These are phyloP conservation scores for Penicillium polonicum DNA, from an alignment of 2,329 filamentous ascomycete genomes.

Conservation along the genomic window DNA sequence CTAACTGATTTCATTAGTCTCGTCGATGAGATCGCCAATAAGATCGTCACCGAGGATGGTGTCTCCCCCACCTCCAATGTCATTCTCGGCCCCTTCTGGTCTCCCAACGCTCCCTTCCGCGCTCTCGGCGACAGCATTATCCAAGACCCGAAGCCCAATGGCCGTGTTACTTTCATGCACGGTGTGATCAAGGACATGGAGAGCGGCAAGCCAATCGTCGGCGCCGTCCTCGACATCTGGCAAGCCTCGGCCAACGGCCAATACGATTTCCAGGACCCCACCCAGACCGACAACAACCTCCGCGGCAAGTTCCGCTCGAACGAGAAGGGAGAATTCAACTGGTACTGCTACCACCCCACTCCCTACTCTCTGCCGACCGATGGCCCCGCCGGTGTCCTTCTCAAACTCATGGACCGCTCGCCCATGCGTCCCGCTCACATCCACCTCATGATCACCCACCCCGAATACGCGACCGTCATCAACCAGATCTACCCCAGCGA, in stretches of 20 bases:
- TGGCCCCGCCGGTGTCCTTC: conserved; percentile 55
- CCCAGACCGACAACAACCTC: conserved; percentile 71
- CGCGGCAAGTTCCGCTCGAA: conserved; percentile 73
- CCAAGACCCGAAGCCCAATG: conserved; percentile 57
- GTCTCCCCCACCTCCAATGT: conserved; percentile 69
- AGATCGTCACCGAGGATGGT: conserved; percentile 59
- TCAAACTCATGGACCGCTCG: conserved; percentile 56
- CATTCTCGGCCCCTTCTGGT: conserved; percentile 78
- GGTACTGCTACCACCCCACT: conserved; percentile 74
- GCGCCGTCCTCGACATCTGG: conserved; percentile 75
- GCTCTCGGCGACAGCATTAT: conserved; percentile 66
- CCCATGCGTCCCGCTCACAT: conserved; percentile 63
- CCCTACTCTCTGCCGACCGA: conserved; percentile 70
- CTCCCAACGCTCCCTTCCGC: conserved; percentile 70
- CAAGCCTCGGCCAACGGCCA: conserved; percentile 72
- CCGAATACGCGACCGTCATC: conserved; percentile 57
- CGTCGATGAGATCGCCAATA: conserved; percentile 78
- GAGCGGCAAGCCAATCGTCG: conserved; percentile 64
- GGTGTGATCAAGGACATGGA: conserved; percentile 64
- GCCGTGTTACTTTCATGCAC: conserved; percentile 66
- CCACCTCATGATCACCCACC: conserved; percentile 57
- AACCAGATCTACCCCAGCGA: conserved; percentile 60
- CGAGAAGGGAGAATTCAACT: conserved; percentile 64
- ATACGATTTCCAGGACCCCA: conserved; percentile 74
- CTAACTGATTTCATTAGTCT: conserved; percentile 48